Conservation (phyloP, 495 filamentous ascomycete species). For the Trichoderma reesei region DNA sequence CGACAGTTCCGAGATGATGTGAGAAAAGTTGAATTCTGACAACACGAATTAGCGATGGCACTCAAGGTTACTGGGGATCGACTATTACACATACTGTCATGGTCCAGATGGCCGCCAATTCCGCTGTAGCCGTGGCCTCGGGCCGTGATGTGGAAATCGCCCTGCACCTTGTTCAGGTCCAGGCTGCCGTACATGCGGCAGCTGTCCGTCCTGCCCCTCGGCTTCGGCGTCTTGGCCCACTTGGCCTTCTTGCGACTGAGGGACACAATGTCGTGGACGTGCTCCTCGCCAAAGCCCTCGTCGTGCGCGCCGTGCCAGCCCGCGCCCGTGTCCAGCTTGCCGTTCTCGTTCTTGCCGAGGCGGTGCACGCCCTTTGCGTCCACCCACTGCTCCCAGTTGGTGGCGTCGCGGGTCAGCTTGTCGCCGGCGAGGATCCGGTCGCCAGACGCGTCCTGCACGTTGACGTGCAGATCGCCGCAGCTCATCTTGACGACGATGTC, state of each 20-base stretch:
- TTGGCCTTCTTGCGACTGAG: constrained; percentile 45
- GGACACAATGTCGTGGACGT: constrained; percentile 63
- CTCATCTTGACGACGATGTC: constrained; percentile 89
- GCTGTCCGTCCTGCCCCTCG: constrained; percentile 47
- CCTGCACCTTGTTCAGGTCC: constrained; percentile 91
- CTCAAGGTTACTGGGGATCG: neutral
- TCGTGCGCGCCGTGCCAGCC: constrained; percentile 47
- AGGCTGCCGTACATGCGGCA: constrained; percentile 87
- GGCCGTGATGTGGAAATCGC: constrained; percentile 97
- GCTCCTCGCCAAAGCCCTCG: constrained; percentile 55
- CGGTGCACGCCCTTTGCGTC: constrained; percentile 59
- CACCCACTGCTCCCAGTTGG: constrained; percentile 74
- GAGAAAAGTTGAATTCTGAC: constrained; percentile 92
- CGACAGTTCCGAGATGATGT: constrained; percentile 92
- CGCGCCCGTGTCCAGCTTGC: constrained; percentile 37
- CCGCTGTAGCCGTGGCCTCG: constrained; percentile 88
- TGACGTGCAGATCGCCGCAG: constrained; percentile 82
- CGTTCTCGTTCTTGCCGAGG: constrained; percentile 43
- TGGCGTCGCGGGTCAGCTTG: constrained; percentile 62
- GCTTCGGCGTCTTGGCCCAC: constrained; percentile 63
- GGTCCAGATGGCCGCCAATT: constrained; percentile 71
- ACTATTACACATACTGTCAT: constrained; percentile 53
- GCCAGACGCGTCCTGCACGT: constrained; percentile 92
- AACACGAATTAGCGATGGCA: neutral
- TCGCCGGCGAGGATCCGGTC: constrained; percentile 82